A percentile compares a stretch with the other conserved stretches of the same genome.
Conservation (phyloP, 2,329 filamentous ascomycete species). For the Sporothrix inflata region DNA sequence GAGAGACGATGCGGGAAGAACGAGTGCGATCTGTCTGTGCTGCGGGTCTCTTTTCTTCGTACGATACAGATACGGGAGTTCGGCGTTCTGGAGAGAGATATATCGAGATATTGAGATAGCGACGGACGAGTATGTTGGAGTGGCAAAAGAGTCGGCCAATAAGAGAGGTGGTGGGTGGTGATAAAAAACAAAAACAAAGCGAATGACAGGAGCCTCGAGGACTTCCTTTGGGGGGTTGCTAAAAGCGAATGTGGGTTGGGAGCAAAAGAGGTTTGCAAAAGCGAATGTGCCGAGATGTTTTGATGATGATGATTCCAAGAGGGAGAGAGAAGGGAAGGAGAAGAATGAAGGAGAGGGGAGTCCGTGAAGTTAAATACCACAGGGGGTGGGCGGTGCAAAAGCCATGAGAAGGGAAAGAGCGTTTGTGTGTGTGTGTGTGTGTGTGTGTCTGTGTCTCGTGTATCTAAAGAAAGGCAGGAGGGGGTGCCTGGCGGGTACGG, state of each 20-base stretch:
- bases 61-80: slow-evolving; percentile 20
- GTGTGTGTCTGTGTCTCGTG: slow-evolving; percentile 1
- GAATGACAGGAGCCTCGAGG: slow-evolving; percentile 77
- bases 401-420: slow-evolving; percentile 16
- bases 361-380: slow-evolving; percentile 32
- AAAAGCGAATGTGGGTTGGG: slow-evolving; percentile 55
- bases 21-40: not conserved
- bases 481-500: slow-evolving; percentile 20
- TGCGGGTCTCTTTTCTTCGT: slow-evolving; percentile 16
- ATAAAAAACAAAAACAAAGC: slow-evolving; percentile 59
- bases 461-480: slow-evolving; percentile 11
- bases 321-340: slow-evolving; percentile 20
- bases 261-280: slow-evolving; percentile 41
- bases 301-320: slow-evolving; percentile 26
- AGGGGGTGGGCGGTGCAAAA: slow-evolving; percentile 28
- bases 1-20: slow-evolving; percentile 3
- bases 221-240: slow-evolving; percentile 60
- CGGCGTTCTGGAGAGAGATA: not conserved
- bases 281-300: slow-evolving; percentile 42
- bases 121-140: slow-evolving; percentile 18
- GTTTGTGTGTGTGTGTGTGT: slow-evolving; percentile 16
- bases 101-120: slow-evolving; percentile 23
- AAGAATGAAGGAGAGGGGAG: slow-evolving; percentile 33
- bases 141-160: slow-evolving; percentile 13
- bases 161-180: slow-evolving; percentile 10